These are phyloP conservation scores for Penicillium brevicompactum DNA, from an alignment of 2,329 filamentous ascomycete genomes.

Conservation along the genomic window DNA sequence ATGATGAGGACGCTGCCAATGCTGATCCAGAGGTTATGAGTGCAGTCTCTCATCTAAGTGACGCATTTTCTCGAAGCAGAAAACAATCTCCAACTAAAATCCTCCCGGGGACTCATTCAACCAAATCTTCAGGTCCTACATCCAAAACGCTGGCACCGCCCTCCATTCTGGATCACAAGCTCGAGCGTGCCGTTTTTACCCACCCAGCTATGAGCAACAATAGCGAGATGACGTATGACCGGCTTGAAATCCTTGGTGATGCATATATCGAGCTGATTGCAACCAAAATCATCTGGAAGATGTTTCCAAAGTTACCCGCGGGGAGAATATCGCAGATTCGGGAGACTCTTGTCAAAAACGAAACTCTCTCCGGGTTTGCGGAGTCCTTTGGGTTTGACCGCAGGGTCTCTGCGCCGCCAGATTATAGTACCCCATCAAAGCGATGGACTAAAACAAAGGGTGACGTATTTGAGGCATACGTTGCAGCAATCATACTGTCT, in stretches of 20 bases:
- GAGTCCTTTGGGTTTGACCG: slow-evolving; percentile 70
- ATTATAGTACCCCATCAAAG: slow-evolving; percentile 50
- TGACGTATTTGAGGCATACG: slow-evolving; percentile 89
- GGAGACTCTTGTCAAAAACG: slow-evolving; percentile 78
- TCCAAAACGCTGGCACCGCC: slow-evolving; percentile 51
- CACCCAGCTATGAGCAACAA: slow-evolving; percentile 56
- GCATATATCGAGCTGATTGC: slow-evolving; percentile 79
- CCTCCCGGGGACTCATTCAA: not conserved
- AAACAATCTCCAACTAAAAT: not conserved
- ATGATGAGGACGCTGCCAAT: slow-evolving; percentile 14
- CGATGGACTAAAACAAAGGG: slow-evolving; percentile 72
- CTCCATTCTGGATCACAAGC: slow-evolving; percentile 57
- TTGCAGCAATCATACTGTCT: slow-evolving; percentile 74
- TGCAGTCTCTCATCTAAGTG: slow-evolving; percentile 23
- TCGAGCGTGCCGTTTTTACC: slow-evolving; percentile 67
- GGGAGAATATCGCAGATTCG: slow-evolving; percentile 75
- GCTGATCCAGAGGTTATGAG: slow-evolving; percentile 20
- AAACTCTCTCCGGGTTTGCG: slow-evolving; percentile 71
- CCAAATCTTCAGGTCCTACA: not conserved
- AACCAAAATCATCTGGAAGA: slow-evolving; percentile 72
- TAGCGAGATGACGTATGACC: slow-evolving; percentile 65
- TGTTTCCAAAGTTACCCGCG: slow-evolving; percentile 65
- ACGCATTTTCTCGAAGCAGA: slow-evolving; percentile 16
- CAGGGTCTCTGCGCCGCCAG: slow-evolving; percentile 59
- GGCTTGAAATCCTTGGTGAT: slow-evolving; percentile 86